Base-by-base conservation (phyloP, 1,284 basidiomycete genomes). In the Cystobasidiaceae sp. region DNA sequence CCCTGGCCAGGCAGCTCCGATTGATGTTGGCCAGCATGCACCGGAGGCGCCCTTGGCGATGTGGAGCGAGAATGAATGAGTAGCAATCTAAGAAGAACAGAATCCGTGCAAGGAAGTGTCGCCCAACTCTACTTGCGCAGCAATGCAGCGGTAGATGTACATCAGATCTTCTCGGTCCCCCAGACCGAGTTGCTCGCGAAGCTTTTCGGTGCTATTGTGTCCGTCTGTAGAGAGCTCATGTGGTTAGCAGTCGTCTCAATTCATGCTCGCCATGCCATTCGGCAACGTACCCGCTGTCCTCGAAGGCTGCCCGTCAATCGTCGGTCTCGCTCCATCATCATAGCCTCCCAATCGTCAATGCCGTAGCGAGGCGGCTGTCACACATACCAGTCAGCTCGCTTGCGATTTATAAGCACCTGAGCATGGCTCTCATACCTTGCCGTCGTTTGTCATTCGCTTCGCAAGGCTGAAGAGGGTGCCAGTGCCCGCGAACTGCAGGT, bases 251-350 rank as follows among this genome's bases (percentile, higher is more conserved):
- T 50, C 17, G n/a, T n/a, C n/a, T n/a, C n/a, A n/a, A n/a, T n/a
- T 34, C 30, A 6, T 50, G 13, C 9, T 9, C 8, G 13, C 58
- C 25, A 1, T 19, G 66, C 43, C 33, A 57, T 56, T 8, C 30
- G 27, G 13, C 17, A 15, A 32, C 30, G 44, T 76, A 93, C 92
- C 76, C 82, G 81, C 77, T 96, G 92, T 56, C 90, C 90, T 71
- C 93, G 83, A 73, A 79, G 75, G 74, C 89, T 88, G 19, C 93
- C 93, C n/a, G 92, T 94, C 76, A 97, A 78, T 71, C 89, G 81
- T 74, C 83, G 81, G 79, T 97, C 93, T 66, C 92, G 81, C 74
- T 86, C 84, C 87, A 94, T 90, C 90, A 97, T 90, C 88, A 90
- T 90, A 61, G 88, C 82, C 70, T 97, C 92, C 91, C 91, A 96